Evolutionary conservation across 305 asterid genomes (phyloP), one percentile per base, ranked within the genome.

Genomic region (Withania somnifera): DNA sequence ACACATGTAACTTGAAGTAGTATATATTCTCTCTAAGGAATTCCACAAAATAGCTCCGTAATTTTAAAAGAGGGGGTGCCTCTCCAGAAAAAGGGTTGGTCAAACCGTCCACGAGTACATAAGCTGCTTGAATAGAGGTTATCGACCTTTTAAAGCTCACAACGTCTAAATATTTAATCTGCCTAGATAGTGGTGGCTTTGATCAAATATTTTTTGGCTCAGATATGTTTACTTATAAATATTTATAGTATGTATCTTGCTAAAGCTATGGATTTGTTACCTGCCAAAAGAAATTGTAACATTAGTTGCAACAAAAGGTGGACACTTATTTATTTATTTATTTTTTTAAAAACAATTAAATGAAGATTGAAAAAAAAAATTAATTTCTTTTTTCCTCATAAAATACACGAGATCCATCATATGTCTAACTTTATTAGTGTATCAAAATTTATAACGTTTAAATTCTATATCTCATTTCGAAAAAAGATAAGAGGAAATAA

Each of bases 201-300:
- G 3, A 24, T 58, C 90, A 53, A 83, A 87, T 87, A 90, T 84
- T 86, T 81, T 56, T 56, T n/a, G 28, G 63, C 63, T 20, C 14
- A 56, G 20, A 56, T 32, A 57, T 57, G 20, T 20, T 87, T 15
- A 57, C 52, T 52, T 13, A 15, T 51, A 15, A 6, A 4, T 58
- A 3, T 67, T 52, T 58, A 24, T 22, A 11, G 68, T 9, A 50
- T 69, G 26, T 10, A 20, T 38, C 19, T 53, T 76, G 64, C 40
- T 61, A 83, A 57, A n/a, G 30, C 82, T 77, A 20, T 7, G 66
- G 8, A 20, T 11, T 79, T 80, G 50, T 36, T 45, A 54, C 61
- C 75, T 64, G 50, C 50, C 7, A 64, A 34, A 32, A 34, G 30
- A 2, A 28, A 13, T 61, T 61, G 22, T 67, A 38, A 67, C 34